Evolutionary conservation across 2,329 filamentous ascomycete species (phyloP), one percentile per base, ranked within the genome.

Genomic region (Grosmannia penicillata): DNA sequence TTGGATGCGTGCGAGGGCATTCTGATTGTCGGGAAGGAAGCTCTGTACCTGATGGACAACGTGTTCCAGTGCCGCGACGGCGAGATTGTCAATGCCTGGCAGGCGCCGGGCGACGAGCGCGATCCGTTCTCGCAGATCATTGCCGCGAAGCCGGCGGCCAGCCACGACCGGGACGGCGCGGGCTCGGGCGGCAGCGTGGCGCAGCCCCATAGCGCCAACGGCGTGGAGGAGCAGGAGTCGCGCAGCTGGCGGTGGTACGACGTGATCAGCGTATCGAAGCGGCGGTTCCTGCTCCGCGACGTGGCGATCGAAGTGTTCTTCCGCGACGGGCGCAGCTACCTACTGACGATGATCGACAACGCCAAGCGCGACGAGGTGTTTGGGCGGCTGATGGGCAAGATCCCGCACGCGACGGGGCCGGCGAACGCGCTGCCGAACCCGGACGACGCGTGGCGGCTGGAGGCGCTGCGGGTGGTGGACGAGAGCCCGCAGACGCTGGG

Each of bases 261-360:
- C 53, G 78, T 96, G 13, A 82, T 96, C 48, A 95, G 87, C 53
- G 81, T 96, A 26, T 96, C 89, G 0, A 98, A 98, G 57, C 77
- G 93, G 17, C 79, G 89, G 7, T 98, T 96, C 56, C 62, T 98
- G 4, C 94, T 96, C 58, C 78, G 91, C 21, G 89, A 98, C 52
- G 91, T 98, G 11, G 86, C 85, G 0, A 77, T 96, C n/a, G 91
- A 98, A 53, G 73, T 95, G 3, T 98, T 98, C 62, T 98, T 98
- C 54, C 87, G 86, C 0, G 93, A 98, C 53, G 91, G 91, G 1
- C 79, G 86, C 40, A 98, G 91, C 59, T 98, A 96, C 54, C 67
- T 98, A 14, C 60, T 98, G 41, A 96, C 89, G 0, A 78, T 86
- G 4, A 80, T 86, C 41, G 85, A 81, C 26, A 70, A 81, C 0